Evolutionary conservation across 2,329 filamentous ascomycete genomes (phyloP), one percentile per base, ranked within the genome.

Genomic region (Zarea fungicola): DNA sequence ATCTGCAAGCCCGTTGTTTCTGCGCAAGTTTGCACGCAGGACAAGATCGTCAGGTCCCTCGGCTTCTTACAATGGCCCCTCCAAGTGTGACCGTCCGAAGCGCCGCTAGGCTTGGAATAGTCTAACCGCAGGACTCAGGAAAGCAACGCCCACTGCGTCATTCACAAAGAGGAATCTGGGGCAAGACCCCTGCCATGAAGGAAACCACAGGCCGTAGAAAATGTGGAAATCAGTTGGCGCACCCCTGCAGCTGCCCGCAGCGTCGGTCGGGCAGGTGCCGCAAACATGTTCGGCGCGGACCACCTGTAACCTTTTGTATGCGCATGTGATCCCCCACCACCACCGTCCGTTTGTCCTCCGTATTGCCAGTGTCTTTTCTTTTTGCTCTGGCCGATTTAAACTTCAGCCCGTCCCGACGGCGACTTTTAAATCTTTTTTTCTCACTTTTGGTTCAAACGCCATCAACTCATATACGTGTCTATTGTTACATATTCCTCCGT

Each of bases 151-250:
- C 22, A 23, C 34, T 31, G 34, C 43, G 43, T 31, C 43, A 47
- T 40, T 37, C 42, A 42, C 60, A 58, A 56, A 53, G 55, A 54
- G 54, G 32, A 62, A 64, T 65, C 60, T 52, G 62, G 62, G 61
- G 62, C 60, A 58, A 36, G 47, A 64, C 56, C 62, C 62, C 60
- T 63, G 60, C 48, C 18, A 36, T n/a, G 29, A 32, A 41, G 18
- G 26, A 18, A 16, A 9, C 14, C 18, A 16, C n/a, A n/a, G n/a
- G 26, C 35, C 36, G n/a, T 23, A 31, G 36, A 16, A 35, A 48
- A 21, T 25, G 45, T 35, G 45, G 45, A 14, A 41, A 31, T 40
- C 19, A 25, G 35, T 22, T n/a, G n/a, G 13, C 11, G 5, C 29
- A 19, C 45, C 45, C 45, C 41, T 28, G 45, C 36, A 26, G 36